phyloP scores from a whole-genome alignment of 2,329 filamentous ascomycete species.

The Calonectria fujianensis region DNA sequence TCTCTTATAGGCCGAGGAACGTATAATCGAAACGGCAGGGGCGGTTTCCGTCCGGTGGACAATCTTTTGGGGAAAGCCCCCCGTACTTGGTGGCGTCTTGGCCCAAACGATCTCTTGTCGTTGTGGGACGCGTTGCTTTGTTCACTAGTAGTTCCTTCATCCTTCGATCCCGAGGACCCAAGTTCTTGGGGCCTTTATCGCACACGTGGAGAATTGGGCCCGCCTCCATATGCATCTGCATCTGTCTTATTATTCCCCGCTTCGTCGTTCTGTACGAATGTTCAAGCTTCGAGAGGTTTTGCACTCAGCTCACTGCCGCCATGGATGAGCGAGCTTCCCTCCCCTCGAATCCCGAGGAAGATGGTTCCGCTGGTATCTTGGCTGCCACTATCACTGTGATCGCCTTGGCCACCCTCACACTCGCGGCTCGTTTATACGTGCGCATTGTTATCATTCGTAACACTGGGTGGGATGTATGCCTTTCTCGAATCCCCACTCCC shows the following conservation, averaged over 20 bases:
- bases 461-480: conserved; percentile 67
- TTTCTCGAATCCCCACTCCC: neutral
- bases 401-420: neutral
- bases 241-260: conserved; percentile 43
- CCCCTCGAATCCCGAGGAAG: conserved; percentile 59
- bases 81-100: conserved; percentile 30
- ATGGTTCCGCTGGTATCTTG: conserved; percentile 62
- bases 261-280: conserved; percentile 25
- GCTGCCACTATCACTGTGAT: conserved; percentile 62
- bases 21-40: conserved; percentile 18
- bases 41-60: conserved; percentile 15
- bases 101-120: neutral
- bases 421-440: conserved; percentile 65
- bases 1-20: conserved; percentile 20
- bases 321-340: conserved; percentile 47
- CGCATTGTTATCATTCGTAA: conserved; percentile 67
- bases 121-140: conserved; percentile 30
- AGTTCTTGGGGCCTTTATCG: neutral
- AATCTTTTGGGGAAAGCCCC: conserved; percentile 8
- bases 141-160: conserved; percentile 20
- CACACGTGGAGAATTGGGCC: conserved; percentile 22
- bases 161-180: conserved; percentile 1
- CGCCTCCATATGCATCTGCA: conserved; percentile 26
- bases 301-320: conserved; percentile 28
- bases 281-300: conserved; percentile 37